Evolutionary conservation across 1,284 basidiomycete genomes (phyloP), one percentile per base, ranked within the genome.

Genomic region (Hemileia vastatrix): DNA sequence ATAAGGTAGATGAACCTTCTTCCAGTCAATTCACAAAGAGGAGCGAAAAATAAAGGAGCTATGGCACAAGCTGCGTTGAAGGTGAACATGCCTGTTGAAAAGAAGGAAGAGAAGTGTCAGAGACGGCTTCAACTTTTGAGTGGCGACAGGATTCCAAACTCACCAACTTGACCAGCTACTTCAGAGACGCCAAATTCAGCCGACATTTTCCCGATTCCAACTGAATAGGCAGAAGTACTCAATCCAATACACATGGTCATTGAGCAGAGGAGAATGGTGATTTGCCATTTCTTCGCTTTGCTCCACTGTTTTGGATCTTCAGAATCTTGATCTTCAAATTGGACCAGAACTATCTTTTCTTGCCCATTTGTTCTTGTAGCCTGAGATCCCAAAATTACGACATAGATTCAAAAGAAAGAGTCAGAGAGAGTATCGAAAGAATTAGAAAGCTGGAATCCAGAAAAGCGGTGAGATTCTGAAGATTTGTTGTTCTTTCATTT

Each of bases 1-100:
- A 64, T 56, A 19, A 77, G 66, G 64, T 73, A 77, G 63, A 77
- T 70, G 45, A 66, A 66, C 55, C 72, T 69, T 40, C 73, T 69
- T 8, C 76, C 76, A 47, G 72, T 65, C 32, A 73, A 71, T 64
- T 76, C 75, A 54, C 70, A 74, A 15, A 76, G 68, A 6, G 74
- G 75, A 15, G 72, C 75, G 19, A 76, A 65, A 66, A 71, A 68
- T 52, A 74, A 67, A 1, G 74, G 73, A 0, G 71, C 71, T 27
- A 70, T 33, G 9, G 65, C 65, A 48, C 67, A 71, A 2, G 69
- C 66, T 9, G 67, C 70, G 60, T 65, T 65, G 69, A 74, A 70
- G 31, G 69, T 62, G 63, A 72, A 67, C 69, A 75, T 71, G 4
- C 74, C 36, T 40, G 36, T 40, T 9, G 15, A 15, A 15, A 15